Evolutionary conservation across 176 grass and related monocot genomes (phyloP), one percentile per base, ranked within the genome.

Genomic region (Melocanna baccifera): DNA sequence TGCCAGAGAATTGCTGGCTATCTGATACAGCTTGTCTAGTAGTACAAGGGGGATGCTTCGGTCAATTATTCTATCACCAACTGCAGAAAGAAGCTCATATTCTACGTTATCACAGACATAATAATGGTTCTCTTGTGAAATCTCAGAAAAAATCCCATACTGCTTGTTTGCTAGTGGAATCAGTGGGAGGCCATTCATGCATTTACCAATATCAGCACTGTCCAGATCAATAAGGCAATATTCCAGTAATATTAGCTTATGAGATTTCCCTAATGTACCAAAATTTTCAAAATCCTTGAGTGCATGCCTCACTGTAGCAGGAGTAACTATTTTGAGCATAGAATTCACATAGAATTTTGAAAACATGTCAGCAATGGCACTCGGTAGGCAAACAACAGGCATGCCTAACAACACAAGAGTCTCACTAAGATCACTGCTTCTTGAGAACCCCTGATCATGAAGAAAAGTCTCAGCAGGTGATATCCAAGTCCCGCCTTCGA

Each of bases 151-250:
- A 34, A 88, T 82, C 55, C 95, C 92, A 80, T 91, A 93, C 62
- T 89, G 87, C 51, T 76, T 85, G 90, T 94, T 94, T 93, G 91
- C 95, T 71, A 98, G 81, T 67, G 95, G 95, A 81, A 98, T 81
- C 79, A 98, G 82, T 75, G 91, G 83, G 65, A 98, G 89, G 41
- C 90, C 92, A 75, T 62, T 93, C 94, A 86, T 88, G 85, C 78
- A 76, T 87, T 94, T 90, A 57, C 86, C 89, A 52, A 93, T 79
- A 90, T 90, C 85, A 79, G 69, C 55, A 72, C 53, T 87, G 46
- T 91, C 82, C 86, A 94, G 80, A 88, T 95, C 91, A 80, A 43
- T 83, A 39, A 98, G 85, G 67, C 91, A 98, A 72, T 98, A 98
- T 76, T 95, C 95, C 75, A 98, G 86, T 72, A 98, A 84, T 77